Percentiles rank a stretch among this genome's conserved stretches.
phyloP scores from a whole-genome alignment of 768 basidiomycete species.

The Kwoniella heveanensis region DNA sequence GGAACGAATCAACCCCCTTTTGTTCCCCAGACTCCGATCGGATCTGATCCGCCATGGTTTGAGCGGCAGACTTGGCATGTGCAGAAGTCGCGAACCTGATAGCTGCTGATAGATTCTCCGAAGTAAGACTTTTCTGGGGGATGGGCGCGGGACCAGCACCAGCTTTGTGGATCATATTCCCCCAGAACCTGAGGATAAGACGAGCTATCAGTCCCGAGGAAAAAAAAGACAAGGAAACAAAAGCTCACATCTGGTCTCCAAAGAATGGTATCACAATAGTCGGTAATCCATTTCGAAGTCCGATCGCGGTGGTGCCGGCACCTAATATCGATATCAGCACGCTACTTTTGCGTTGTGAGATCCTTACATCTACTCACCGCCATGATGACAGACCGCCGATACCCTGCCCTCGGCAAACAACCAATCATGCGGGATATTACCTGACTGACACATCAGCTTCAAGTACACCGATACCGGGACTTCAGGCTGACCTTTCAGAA shows the following conservation, averaged over 20 bases:
- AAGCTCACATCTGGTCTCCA: conserved; percentile 61
- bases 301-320: conserved; percentile 69
- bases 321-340: conserved; percentile 44
- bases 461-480: neutral
- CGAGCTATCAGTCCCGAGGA: neutral
- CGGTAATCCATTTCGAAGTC: conserved; percentile 64
- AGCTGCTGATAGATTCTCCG: conserved; percentile 62
- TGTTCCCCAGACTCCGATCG: conserved; percentile 56
- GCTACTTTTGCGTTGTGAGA: too few species aligned
- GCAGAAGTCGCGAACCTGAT: conserved; percentile 62
- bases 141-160: conserved; percentile 68
- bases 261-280: conserved; percentile 70
- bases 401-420: conserved; percentile 64
- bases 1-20: conserved; percentile 62
- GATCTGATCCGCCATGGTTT: conserved; percentile 62
- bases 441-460: conserved; percentile 26
- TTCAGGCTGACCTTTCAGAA: conserved; percentile 60
- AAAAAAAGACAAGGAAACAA: neutral
- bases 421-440: conserved; percentile 71
- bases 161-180: conserved; percentile 66
- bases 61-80: conserved; percentile 61
- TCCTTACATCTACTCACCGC: conserved; percentile 54
- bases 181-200: conserved; percentile 53
- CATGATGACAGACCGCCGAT: conserved; percentile 66
- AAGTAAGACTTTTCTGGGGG: conserved; percentile 61